Conservation (phyloP, 2,329 filamentous ascomycete genomes). For the Neophaeococcomyces aloes region DNA sequence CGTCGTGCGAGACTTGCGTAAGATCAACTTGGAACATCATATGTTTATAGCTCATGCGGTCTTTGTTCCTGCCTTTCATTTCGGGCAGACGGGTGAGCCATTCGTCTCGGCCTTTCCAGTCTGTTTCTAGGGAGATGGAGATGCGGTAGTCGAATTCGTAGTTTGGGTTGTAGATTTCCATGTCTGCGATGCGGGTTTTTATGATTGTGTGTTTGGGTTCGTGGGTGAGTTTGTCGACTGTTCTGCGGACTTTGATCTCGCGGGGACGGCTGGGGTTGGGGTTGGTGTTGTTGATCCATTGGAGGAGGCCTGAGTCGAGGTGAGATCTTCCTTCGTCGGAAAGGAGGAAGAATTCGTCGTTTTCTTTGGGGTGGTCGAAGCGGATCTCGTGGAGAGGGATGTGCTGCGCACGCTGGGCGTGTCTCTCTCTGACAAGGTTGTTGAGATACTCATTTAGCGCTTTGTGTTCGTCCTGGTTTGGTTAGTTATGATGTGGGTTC, state of each 20-base stretch:
- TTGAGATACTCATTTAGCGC: conserved; percentile 80
- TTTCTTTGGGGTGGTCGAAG: conserved; percentile 73
- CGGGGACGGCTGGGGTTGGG: conserved; percentile 32
- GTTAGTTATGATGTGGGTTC: conserved; percentile 17
- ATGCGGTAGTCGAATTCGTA: conserved; percentile 80
- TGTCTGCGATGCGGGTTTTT: conserved; percentile 76
- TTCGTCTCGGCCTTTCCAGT: conserved; percentile 60
- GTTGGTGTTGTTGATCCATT: conserved; percentile 44
- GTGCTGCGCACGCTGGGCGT: conserved; percentile 25
- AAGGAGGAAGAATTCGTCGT: conserved; percentile 74
- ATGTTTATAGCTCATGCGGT: conserved; percentile 84
- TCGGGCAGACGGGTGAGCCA: conserved; percentile 38
- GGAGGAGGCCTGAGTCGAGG: conserved; percentile 55
- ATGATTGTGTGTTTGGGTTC: conserved; percentile 72
- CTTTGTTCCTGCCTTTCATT: conserved; percentile 57
- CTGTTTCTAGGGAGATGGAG: conserved; percentile 89
- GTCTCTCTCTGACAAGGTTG: conserved; percentile 43
- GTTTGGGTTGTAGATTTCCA: conserved; percentile 74
- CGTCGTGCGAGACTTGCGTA: conserved; percentile 65
- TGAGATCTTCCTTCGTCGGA: conserved; percentile 47
- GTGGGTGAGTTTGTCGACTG: conserved; percentile 55
- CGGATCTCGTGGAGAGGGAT: conserved; percentile 52
- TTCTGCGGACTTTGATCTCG: conserved; percentile 52
- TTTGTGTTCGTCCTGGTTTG: conserved; percentile 61
- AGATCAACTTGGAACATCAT: conserved; percentile 82